phyloP scores from a whole-genome alignment of 2,329 filamentous ascomycete species.

The Cylindrodendrum hubeiense region DNA sequence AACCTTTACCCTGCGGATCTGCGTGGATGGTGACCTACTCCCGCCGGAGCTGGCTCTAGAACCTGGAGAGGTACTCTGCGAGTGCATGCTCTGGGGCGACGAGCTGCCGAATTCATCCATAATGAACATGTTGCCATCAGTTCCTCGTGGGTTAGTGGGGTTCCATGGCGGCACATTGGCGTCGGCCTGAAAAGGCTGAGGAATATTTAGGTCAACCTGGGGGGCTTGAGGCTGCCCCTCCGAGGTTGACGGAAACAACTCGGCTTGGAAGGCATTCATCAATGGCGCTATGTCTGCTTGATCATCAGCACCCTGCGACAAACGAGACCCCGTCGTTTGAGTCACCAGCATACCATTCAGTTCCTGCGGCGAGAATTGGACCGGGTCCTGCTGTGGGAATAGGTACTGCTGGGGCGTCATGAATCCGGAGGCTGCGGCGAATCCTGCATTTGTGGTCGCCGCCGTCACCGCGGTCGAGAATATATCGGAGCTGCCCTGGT shows the following conservation, averaged over 20 bases:
- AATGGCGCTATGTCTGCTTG: constrained; percentile 46
- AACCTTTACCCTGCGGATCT: constrained; percentile 58
- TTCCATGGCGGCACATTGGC: constrained; percentile 58
- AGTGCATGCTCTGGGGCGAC: constrained; percentile 47
- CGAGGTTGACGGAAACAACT: constrained; percentile 42
- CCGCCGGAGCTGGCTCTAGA: constrained; percentile 38
- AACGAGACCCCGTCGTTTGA: constrained; percentile 19
- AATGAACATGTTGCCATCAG: constrained; percentile 50
- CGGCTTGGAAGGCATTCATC: constrained; percentile 49
- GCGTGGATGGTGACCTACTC: constrained; percentile 47
- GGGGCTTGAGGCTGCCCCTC: constrained; percentile 45
- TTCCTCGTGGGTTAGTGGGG: constrained; percentile 48
- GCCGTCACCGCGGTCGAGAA: constrained; percentile 43
- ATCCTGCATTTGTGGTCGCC: constrained; percentile 44
- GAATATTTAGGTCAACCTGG: constrained; percentile 51
- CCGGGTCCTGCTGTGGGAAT: constrained; percentile 49
- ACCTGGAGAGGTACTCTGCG: constrained; percentile 46
- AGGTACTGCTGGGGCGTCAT: constrained; percentile 55
- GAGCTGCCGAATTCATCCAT: constrained; percentile 56
- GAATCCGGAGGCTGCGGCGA: constrained; percentile 48
- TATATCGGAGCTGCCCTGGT: constrained; percentile 38
- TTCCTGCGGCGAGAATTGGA: constrained; percentile 38
- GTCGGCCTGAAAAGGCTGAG: constrained; percentile 51
- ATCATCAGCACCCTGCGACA: constrained; percentile 36
- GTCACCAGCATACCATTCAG: constrained; percentile 41